Evolutionary conservation across 2,329 filamentous ascomycete genomes (phyloP), one percentile per base, ranked within the genome.

Genomic region (Curvularia hawaiiensis): DNA sequence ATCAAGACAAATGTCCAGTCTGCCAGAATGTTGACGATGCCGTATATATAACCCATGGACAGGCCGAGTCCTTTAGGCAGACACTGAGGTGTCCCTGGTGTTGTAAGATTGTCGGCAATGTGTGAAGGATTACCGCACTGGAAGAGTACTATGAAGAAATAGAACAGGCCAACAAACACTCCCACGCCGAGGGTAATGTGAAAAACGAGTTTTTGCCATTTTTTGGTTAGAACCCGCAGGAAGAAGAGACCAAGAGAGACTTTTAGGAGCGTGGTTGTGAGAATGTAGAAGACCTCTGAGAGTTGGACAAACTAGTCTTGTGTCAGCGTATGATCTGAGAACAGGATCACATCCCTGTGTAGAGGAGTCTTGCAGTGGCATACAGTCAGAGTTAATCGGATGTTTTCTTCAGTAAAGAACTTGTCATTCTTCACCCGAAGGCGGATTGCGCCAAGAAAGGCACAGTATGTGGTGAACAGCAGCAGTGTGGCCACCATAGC

Each of bases 261-360:
- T 61, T 84, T 84, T 44, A 83, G 75, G 18, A 81, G 65, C 6
- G 79, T 77, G 7, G 80, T 82, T 0, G 79, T 78, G 58, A 83
- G 74, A 26, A 82, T 78, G 66, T 85, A 86, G 66, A 80, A 83
- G 48, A 82, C 73, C 63, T 85, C 83, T 18, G 61, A 63, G 6
- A 75, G 62, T 63, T 74, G 70, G 18, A 75, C 61, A 24, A 68
- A 70, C 71, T 74, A 20, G 20, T 10, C 1, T 14, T 3, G 20
- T 22, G 41, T 69, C 40, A 64, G 57, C 47, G 22, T 4, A 3
- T 12, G 2, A 38, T 6, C 16, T 18, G 2, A 16, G 11, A 22
- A 18, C 4, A 14, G 18, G 22, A 12, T 24, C 22, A 24, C 11
- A 11, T 24, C 38, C 9, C 14, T 4, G n/a, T 9, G 14, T 16